Evolutionary conservation across 768 basidiomycete genomes (phyloP).

Genomic region (Pholiota molesta): DNA sequence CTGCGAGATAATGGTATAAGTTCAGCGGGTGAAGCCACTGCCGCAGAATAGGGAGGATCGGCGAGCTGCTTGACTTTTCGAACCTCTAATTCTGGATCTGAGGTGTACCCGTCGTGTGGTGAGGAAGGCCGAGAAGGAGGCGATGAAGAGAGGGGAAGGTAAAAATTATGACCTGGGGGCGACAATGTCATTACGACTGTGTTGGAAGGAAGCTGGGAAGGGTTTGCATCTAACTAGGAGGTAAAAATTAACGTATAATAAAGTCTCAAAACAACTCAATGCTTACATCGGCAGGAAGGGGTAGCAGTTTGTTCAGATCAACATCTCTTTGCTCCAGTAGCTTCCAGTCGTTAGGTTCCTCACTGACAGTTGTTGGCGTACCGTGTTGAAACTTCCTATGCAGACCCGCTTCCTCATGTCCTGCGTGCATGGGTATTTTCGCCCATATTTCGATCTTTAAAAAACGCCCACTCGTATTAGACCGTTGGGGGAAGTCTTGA

Average conservation of each 20-base stretch:
- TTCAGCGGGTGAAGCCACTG: slow-evolving; percentile 15
- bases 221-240: slow-evolving; percentile 29
- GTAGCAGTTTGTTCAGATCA: slow-evolving; percentile 57
- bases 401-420: not conserved
- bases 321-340: slow-evolving; percentile 71
- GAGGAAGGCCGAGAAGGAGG: slow-evolving; percentile 49
- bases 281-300: slow-evolving; percentile 66
- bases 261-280: slow-evolving; percentile 1
- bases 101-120: slow-evolving; percentile 65
- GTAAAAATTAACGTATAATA: slow-evolving; percentile 15
- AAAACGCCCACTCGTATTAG: slow-evolving; percentile 52
- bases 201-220: slow-evolving; percentile 66
- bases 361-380: slow-evolving; percentile 9
- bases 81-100: slow-evolving; percentile 68
- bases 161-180: slow-evolving; percentile 63
- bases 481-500: slow-evolving; percentile 56
- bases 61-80: slow-evolving; percentile 41
- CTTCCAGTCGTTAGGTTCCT: slow-evolving; percentile 50
- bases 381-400: not conserved
- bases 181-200: slow-evolving; percentile 69
- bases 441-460: slow-evolving; percentile 67
- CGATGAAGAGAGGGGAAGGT: slow-evolving; percentile 45
- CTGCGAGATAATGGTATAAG: slow-evolving; percentile 30
- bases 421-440: slow-evolving; percentile 26
- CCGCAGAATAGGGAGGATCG: slow-evolving; percentile 17